phyloP scores from a whole-genome alignment of 2,329 filamentous ascomycete species.

The Fonsecaea multimorphosa region DNA sequence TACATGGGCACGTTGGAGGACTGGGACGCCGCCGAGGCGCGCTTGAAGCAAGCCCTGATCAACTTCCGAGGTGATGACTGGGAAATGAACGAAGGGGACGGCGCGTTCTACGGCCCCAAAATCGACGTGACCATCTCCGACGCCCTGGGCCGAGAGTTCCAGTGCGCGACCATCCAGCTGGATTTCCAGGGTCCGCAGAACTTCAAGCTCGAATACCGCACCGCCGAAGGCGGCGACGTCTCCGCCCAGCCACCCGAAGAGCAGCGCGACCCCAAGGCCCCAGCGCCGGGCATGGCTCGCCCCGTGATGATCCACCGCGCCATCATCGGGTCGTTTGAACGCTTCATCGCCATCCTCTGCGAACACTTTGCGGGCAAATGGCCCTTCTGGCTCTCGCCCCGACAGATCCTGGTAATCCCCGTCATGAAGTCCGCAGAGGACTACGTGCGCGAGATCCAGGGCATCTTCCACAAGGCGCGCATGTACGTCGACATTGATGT shows the following conservation, averaged over 20 bases:
- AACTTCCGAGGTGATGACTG: constrained; percentile 77
- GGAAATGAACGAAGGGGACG: constrained; percentile 92
- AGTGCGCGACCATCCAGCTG: constrained; percentile 93
- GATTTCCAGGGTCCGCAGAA: constrained; percentile 86
- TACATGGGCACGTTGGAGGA: constrained; percentile 84
- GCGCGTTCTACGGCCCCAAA: constrained; percentile 98
- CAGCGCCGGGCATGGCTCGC: constrained; percentile 52
- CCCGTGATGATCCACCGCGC: constrained; percentile 60
- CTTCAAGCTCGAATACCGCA: constrained; percentile 87
- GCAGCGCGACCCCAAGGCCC: constrained; percentile 44
- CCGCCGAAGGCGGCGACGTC: constrained; percentile 66
- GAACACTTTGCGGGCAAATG: constrained; percentile 61
- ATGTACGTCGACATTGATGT: constrained; percentile 57
- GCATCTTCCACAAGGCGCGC: constrained; percentile 52
- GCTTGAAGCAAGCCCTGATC: constrained; percentile 78
- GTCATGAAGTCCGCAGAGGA: constrained; percentile 58
- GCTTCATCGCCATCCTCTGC: constrained; percentile 58
- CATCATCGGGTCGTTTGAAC: constrained; percentile 58
- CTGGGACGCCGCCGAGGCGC: constrained; percentile 86
- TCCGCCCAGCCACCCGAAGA: constrained; percentile 28
- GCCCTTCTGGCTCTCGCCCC: constrained; percentile 60
- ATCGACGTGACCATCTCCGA: constrained; percentile 96
- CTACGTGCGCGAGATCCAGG: constrained; percentile 56
- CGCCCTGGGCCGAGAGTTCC: constrained; percentile 80
- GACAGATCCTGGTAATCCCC: constrained; percentile 57